A percentile compares a stretch with the other conserved stretches of the same genome.
phyloP scores from a whole-genome alignment of 2,329 filamentous ascomycete genomes.

The Penicillium sp. region DNA sequence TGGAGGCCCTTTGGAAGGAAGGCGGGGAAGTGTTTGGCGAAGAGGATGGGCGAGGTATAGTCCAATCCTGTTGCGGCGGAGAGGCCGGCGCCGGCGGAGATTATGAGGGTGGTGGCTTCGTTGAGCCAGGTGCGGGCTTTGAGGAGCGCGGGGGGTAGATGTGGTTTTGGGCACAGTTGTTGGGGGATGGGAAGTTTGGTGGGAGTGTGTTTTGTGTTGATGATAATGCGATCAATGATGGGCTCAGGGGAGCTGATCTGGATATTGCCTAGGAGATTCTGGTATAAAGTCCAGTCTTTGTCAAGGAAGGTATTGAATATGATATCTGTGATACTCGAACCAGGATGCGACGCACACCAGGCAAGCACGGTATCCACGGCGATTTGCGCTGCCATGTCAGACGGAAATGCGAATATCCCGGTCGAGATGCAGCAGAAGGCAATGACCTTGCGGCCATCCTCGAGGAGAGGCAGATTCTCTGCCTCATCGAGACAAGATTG shows the following conservation, averaged over 20 bases:
- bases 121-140: constrained; percentile 3
- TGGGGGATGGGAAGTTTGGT: not conserved
- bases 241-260: not conserved
- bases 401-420: not conserved
- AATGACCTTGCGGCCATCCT: not conserved
- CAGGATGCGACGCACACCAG: not conserved
- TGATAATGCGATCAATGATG: not conserved
- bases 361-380: not conserved
- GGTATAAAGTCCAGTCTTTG: not conserved
- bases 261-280: not conserved
- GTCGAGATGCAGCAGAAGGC: not conserved
- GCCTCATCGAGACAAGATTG: not conserved
- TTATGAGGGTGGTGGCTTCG: constrained; percentile 1
- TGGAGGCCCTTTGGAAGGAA: not conserved
- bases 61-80: constrained; percentile 30
- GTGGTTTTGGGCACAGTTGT: not conserved
- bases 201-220: not conserved
- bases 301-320: constrained; percentile 1
- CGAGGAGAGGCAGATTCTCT: not conserved
- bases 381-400: not conserved
- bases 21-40: constrained; percentile 9
- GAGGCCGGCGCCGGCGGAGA: constrained; percentile 28
- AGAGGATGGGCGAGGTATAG: constrained; percentile 31
- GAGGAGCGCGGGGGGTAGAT: not conserved
- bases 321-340: not conserved